Percentiles rank a stretch among this genome's conserved stretches.
Conservation (phyloP, 2,329 filamentous ascomycete genomes). For the Hypoxylon sp. region DNA sequence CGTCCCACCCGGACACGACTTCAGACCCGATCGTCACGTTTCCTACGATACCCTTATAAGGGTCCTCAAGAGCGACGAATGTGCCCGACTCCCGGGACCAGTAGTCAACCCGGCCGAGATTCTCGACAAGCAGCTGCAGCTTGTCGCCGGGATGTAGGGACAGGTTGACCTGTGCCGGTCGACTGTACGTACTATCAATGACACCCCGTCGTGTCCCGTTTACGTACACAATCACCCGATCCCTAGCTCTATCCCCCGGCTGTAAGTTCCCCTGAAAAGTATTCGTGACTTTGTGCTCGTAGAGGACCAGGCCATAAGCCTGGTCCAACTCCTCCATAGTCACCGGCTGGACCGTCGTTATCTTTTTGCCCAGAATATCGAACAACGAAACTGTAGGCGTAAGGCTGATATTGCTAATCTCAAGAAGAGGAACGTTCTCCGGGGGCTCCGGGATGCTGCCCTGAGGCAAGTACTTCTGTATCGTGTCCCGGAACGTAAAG, state of each 20-base stretch:
- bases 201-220: conserved; percentile 58
- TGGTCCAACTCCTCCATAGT: conserved; percentile 62
- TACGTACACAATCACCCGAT: conserved; percentile 62
- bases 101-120: conserved; percentile 64
- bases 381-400: conserved; percentile 56
- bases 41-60: conserved; percentile 60
- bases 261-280: conserved; percentile 52
- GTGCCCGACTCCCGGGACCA: conserved; percentile 52
- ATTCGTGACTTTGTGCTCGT: conserved; percentile 53
- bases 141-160: conserved; percentile 55
- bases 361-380: conserved; percentile 50
- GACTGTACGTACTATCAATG: conserved; percentile 60
- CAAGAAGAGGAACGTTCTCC: conserved; percentile 49
- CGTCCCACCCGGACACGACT: conserved; percentile 55
- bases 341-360: conserved; percentile 48
- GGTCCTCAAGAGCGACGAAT: conserved; percentile 56
- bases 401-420: conserved; percentile 55
- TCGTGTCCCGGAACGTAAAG: conserved; percentile 55
- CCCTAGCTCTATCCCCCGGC: conserved; percentile 59
- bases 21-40: conserved; percentile 57
- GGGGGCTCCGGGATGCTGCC: conserved; percentile 56
- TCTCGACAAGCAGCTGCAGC: conserved; percentile 61
- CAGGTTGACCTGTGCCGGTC: conserved; percentile 55
- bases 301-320: conserved; percentile 59
- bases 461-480: conserved; percentile 54